Percentiles rank a stretch among this genome's conserved stretches.
These are phyloP conservation scores for Zoysia pacifica DNA, from an alignment of 176 grass and related monocot genomes.

Conservation along the genomic window DNA sequence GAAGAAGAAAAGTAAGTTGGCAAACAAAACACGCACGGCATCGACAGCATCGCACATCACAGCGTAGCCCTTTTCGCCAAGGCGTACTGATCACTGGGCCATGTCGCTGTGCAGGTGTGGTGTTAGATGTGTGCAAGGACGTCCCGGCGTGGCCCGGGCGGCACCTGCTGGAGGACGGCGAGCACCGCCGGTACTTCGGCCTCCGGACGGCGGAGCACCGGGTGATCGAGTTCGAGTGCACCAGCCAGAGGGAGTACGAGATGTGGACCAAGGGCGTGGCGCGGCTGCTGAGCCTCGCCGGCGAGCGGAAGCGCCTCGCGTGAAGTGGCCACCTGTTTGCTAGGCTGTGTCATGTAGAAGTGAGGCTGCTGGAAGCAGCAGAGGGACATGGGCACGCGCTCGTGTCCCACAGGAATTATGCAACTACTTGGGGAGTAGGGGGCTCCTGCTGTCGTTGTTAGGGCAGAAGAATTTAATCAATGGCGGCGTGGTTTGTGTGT, in stretches of 20 bases:
- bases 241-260: slow-evolving; percentile 66
- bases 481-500: slow-evolving; percentile 33
- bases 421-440: not conserved
- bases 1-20: slow-evolving; percentile 83
- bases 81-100: not conserved
- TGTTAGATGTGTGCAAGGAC: slow-evolving; percentile 86
- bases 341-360: slow-evolving; percentile 16
- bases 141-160: slow-evolving; percentile 84
- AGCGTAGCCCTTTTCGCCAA: not conserved
- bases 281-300: slow-evolving; percentile 62
- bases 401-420: not conserved
- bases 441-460: slow-evolving; percentile 13
- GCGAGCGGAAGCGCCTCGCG: slow-evolving; percentile 51
- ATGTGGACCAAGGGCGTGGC: slow-evolving; percentile 91
- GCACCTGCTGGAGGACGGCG: slow-evolving; percentile 82
- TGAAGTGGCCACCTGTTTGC: slow-evolving; percentile 35
- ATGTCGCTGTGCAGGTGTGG: slow-evolving; percentile 49
- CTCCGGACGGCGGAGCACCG: slow-evolving; percentile 73
- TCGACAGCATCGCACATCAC: not conserved
- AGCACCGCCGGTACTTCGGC: slow-evolving; percentile 89
- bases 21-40: not conserved
- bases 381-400: slow-evolving; percentile 25
- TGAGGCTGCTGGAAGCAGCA: slow-evolving; percentile 17
- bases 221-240: slow-evolving; percentile 94
- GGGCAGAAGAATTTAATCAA: slow-evolving; percentile 18